A percentile compares a stretch with the other conserved stretches of the same genome.
Conservation (phyloP, 305 asterid species). For the Fraxinus nigra region DNA sequence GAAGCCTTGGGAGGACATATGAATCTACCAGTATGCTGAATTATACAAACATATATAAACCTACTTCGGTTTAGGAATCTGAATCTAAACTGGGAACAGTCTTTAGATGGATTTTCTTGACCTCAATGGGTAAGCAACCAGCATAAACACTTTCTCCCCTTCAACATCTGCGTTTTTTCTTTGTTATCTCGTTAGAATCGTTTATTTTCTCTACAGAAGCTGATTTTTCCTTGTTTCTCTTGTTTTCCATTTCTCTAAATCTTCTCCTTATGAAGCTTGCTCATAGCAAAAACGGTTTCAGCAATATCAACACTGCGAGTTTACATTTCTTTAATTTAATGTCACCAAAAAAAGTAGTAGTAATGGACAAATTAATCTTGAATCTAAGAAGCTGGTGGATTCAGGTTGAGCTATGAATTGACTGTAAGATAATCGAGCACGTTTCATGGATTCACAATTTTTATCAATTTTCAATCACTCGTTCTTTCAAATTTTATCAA, state of each 20-base stretch:
- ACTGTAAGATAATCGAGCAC: neutral
- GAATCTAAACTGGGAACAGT: neutral
- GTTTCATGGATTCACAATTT: too few species aligned
- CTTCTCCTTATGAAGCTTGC: neutral
- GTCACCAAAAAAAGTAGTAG: neutral
- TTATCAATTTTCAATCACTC: too few species aligned
- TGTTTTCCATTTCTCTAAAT: neutral
- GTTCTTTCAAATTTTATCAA: too few species aligned
- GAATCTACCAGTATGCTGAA: too few species aligned
- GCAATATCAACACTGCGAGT: neutral
- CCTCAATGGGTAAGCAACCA: neutral
- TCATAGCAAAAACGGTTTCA: neutral
- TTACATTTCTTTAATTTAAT: neutral
- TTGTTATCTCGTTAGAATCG: neutral
- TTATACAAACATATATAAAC: too few species aligned
- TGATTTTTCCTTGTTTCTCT: neutral
- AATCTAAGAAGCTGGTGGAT: neutral
- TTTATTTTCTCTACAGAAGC: neutral
- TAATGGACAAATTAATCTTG: neutral
- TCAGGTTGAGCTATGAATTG: neutral
- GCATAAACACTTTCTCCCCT: neutral
- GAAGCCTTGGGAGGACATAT: too few species aligned
- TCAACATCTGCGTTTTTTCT: neutral
- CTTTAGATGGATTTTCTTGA: neutral
- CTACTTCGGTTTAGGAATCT: neutral